Conservation (phyloP, 2,329 filamentous ascomycete species). For the Fusarium vanettenii region DNA sequence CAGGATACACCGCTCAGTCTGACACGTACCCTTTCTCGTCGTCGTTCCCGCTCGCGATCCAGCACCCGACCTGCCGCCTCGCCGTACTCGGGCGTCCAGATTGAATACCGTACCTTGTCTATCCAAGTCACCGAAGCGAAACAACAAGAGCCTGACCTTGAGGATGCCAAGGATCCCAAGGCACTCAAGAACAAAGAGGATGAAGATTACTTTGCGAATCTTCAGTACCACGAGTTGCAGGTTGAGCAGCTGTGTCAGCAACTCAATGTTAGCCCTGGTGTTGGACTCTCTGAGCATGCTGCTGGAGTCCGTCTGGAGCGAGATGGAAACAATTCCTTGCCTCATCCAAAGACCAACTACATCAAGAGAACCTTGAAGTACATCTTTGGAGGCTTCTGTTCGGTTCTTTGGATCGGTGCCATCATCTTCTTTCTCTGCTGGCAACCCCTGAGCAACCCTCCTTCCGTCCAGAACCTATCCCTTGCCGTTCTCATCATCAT, state of each 20-base stretch:
- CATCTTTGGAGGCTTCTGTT: slow-evolving; percentile 61
- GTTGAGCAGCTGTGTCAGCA: slow-evolving; percentile 52
- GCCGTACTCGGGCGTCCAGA: slow-evolving; percentile 52
- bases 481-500: slow-evolving; percentile 60
- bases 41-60: slow-evolving; percentile 36
- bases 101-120: slow-evolving; percentile 55
- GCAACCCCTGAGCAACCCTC: slow-evolving; percentile 58
- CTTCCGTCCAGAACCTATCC: slow-evolving; percentile 56
- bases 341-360: slow-evolving; percentile 57
- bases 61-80: slow-evolving; percentile 43
- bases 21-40: slow-evolving; percentile 27
- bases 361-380: slow-evolving; percentile 54
- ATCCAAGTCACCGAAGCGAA: slow-evolving; percentile 54
- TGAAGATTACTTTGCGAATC: slow-evolving; percentile 57
- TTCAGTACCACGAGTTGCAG: slow-evolving; percentile 53
- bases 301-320: slow-evolving; percentile 50
- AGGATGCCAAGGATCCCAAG: slow-evolving; percentile 34
- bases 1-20: slow-evolving; percentile 16
- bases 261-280: slow-evolving; percentile 49
- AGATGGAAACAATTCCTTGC: slow-evolving; percentile 56
- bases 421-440: slow-evolving; percentile 62
- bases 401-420: slow-evolving; percentile 59
- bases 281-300: slow-evolving; percentile 50
- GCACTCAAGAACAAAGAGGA: slow-evolving; percentile 47
- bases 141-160: slow-evolving; percentile 35